Evolutionary conservation across 108 stramenopile species (phyloP).

Genomic region (Skeletonema tropicum): DNA sequence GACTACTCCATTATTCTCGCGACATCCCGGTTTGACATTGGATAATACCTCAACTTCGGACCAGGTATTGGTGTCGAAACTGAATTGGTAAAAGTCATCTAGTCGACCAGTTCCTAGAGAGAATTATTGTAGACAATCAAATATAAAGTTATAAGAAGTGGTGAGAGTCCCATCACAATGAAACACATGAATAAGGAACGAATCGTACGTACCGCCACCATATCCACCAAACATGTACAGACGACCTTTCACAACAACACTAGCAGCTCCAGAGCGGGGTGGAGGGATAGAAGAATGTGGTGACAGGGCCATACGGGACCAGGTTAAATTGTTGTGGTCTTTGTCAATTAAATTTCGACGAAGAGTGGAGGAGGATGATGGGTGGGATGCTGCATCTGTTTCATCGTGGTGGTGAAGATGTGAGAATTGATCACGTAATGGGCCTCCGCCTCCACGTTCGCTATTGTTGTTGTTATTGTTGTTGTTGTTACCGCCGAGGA

Average conservation of each 20-base stretch:
- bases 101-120: slow-evolving; percentile 88
- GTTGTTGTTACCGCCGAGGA: not conserved
- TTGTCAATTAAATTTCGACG: slow-evolving; percentile 6
- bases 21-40: slow-evolving; percentile 75
- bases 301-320: slow-evolving; percentile 25
- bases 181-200: too few species aligned
- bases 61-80: slow-evolving; percentile 72
- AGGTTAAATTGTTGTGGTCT: slow-evolving; percentile 33
- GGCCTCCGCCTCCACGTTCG: not conserved
- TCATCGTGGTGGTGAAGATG: not conserved
- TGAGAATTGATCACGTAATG: not conserved
- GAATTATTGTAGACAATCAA: too few species aligned
- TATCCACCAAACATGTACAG: slow-evolving; percentile 89
- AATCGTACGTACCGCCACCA: too few species aligned
- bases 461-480: too few species aligned
- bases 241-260: slow-evolving; percentile 77
- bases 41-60: slow-evolving; percentile 70
- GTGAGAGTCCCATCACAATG: too few species aligned
- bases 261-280: slow-evolving; percentile 88
- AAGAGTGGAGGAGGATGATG: not conserved
- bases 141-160: too few species aligned
- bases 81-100: slow-evolving; percentile 90
- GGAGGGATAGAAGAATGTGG: slow-evolving; percentile 61
- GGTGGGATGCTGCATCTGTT: slow-evolving; percentile 2
- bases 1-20: slow-evolving; percentile 87